Base-by-base conservation (phyloP, 495 filamentous ascomycete genomes). In the Collariella sp. region DNA sequence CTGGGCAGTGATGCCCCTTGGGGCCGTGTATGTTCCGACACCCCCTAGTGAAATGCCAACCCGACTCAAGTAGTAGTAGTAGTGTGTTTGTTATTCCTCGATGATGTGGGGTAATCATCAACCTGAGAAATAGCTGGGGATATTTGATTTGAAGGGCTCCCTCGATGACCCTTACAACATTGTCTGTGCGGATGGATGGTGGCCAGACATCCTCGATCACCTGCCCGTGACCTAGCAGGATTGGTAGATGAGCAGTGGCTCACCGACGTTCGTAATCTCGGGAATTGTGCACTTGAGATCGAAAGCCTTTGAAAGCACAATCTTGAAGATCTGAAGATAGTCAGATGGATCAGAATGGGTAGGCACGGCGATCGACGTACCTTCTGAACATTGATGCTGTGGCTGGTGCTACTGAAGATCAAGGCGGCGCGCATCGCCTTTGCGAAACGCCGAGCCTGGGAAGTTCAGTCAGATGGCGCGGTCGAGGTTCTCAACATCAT, bases 361-460 rank as follows among this genome's bases (percentile, higher is more conserved):
- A 34, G 18, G 19, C 23, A 23, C 46, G 29, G 31, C 22, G 44
- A 50, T 5, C 22, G 15, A 56, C 70, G 23, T 64, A 96, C 93
- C 87, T 98, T 98, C 68, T 98, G 93, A 29, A 98, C 93, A 61
- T 98, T 98, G 76, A 98, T 98, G 69, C 89, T 95, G 70, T 98
- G 93, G 68, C 89, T 95, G 26, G 93, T 98, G 67, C 91, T 96
- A 72, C 89, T 95, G 72, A 98, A 98, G 65, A 98, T 96, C 58
- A 98, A 74, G 63, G 86, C 87, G 51, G 93, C 93, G 59, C 91
- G 89, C 93, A 98, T 98, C 12, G 93, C 93, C 66, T 95, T 94
- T 52, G 93, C 93, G 67, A 97, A 98, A 50, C 94, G 83, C 54
- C 91, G 88, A 26, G 93, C 93, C 89, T 96, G 47, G 38, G n/a